Evolutionary conservation across 441 rosid genomes (phyloP).

Genomic region (Populus hybrid): DNA sequence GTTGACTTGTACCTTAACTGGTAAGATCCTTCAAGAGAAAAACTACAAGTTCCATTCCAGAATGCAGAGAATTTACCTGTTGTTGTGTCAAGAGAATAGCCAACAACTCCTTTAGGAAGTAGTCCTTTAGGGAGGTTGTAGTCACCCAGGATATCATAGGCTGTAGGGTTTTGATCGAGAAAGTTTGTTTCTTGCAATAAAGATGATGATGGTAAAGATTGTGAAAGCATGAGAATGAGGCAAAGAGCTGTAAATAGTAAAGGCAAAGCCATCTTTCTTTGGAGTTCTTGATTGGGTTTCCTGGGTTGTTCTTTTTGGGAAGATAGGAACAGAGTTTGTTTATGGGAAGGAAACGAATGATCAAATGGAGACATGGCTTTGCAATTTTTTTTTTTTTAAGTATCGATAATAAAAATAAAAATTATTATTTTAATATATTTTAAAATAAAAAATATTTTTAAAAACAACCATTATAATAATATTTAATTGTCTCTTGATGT

Average conservation of each 20-base stretch:
- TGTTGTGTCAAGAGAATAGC: conserved; percentile 35
- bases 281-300: not conserved
- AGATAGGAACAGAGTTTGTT: not conserved
- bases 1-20: too few species aligned
- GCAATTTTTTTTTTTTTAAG: too few species aligned
- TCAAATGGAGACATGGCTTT: too few species aligned
- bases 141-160: conserved; percentile 40
- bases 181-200: not conserved
- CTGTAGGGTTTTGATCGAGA: conserved; percentile 18
- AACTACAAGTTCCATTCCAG: conserved; percentile 18
- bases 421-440: too few species aligned
- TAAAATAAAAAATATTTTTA: too few species aligned
- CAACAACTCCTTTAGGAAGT: conserved; percentile 40
- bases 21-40: too few species aligned
- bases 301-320: too few species aligned
- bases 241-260: not conserved
- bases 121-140: conserved; percentile 47
- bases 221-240: conserved; percentile 15
- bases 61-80: conserved; percentile 28
- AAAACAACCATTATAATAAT: too few species aligned
- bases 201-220: not conserved
- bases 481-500: too few species aligned
- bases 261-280: conserved; percentile 23
- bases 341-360: not conserved
- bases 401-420: too few species aligned